Evolutionary conservation across 345 rosid genomes (phyloP).

Genomic region (Balakata baccata): DNA sequence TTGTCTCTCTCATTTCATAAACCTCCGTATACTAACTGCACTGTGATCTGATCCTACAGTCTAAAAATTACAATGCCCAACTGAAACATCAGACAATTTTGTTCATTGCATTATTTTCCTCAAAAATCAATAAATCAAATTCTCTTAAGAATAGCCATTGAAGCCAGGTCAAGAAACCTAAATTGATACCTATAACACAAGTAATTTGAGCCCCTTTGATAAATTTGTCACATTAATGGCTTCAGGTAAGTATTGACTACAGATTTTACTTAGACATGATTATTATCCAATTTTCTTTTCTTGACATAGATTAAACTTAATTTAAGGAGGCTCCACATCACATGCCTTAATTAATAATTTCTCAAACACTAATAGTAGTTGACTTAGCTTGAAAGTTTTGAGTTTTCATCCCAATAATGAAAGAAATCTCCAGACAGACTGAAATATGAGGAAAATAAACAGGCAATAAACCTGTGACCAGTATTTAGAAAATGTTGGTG

Average conservation of each 20-base stretch:
- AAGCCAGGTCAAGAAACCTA: neutral
- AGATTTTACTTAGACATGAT: neutral
- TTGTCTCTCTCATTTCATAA: neutral
- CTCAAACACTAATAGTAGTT: constrained; percentile 1
- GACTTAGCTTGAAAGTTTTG: constrained; percentile 12
- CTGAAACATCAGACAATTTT: neutral
- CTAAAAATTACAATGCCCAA: neutral
- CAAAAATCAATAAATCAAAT: too few species aligned
- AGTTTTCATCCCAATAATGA: neutral
- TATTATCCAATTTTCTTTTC: neutral
- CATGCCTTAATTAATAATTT: too few species aligned
- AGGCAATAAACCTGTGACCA: neutral
- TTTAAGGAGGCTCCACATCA: neutral
- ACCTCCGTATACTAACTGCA: neutral
- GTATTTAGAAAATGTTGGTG: neutral
- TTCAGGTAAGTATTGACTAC: neutral
- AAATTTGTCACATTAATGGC: too few species aligned
- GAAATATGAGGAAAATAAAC: neutral
- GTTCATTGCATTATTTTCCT: neutral
- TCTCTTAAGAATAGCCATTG: neutral
- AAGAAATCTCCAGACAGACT: neutral
- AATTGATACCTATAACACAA: neutral
- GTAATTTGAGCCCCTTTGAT: too few species aligned
- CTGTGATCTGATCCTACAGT: too few species aligned
- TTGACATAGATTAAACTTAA: neutral